These are phyloP conservation scores for Penicillium olsonii DNA, from an alignment of 2,329 filamentous ascomycete genomes.

Conservation along the genomic window DNA sequence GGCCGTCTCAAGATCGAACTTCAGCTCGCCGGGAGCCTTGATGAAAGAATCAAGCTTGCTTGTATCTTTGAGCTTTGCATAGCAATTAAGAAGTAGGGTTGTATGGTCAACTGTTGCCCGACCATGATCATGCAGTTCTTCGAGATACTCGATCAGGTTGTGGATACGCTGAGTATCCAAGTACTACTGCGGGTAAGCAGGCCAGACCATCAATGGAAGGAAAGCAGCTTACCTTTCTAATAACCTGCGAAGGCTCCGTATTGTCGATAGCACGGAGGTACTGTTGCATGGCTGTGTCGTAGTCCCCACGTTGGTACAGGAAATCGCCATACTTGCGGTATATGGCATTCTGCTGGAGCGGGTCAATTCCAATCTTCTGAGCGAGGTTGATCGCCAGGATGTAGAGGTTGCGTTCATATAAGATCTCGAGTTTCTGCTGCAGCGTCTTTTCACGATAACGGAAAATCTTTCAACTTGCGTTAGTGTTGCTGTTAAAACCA, in stretches of 20 bases:
- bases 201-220: not conserved
- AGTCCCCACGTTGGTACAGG: constrained; percentile 91
- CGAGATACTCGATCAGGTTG: constrained; percentile 94
- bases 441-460: constrained; percentile 89
- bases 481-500: constrained; percentile 8
- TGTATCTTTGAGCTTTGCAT: constrained; percentile 96
- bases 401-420: constrained; percentile 93
- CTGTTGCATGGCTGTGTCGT: constrained; percentile 98
- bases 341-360: constrained; percentile 82
- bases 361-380: constrained; percentile 80
- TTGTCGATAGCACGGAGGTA: constrained; percentile 95
- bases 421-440: constrained; percentile 85
- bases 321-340: constrained; percentile 93
- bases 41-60: constrained; percentile 96
- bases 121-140: constrained; percentile 91
- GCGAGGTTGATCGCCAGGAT: constrained; percentile 89
- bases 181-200: constrained; percentile 58
- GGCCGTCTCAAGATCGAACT: constrained; percentile 95
- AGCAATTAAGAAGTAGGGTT: constrained; percentile 91
- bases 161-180: constrained; percentile 96
- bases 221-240: constrained; percentile 67
- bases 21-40: constrained; percentile 83
- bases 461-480: constrained; percentile 62
- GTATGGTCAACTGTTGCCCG: constrained; percentile 95
- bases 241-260: constrained; percentile 94